These are phyloP conservation scores for Ramularia collo-cygni DNA, from an alignment of 2,329 filamentous ascomycete genomes.

Conservation along the genomic window DNA sequence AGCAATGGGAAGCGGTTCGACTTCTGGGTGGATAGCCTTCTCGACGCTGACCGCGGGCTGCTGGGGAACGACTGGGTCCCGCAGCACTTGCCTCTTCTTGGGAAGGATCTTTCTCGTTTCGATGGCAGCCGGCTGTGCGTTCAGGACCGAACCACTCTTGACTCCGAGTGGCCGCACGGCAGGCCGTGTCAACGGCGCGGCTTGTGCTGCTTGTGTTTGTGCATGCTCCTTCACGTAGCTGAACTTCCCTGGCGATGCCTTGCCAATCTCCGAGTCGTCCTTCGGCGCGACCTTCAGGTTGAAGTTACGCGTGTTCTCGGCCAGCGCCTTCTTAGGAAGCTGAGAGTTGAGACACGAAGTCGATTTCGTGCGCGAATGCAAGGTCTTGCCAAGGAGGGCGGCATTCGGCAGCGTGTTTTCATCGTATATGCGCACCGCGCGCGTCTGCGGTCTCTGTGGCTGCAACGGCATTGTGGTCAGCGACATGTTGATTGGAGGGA, in stretches of 20 bases:
- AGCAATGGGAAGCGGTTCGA: constrained; percentile 2
- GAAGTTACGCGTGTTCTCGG: constrained; percentile 21
- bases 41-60: constrained; percentile 6
- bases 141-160: constrained; percentile 32
- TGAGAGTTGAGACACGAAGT: constrained; percentile 13
- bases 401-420: constrained; percentile 54
- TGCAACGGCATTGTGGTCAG: constrained; percentile 31
- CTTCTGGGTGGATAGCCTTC: constrained; percentile 5
- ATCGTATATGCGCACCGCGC: constrained; percentile 56
- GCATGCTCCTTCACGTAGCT: constrained; percentile 29
- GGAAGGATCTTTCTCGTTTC: constrained; percentile 23
- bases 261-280: constrained; percentile 52
- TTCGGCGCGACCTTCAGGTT: constrained; percentile 34
- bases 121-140: constrained; percentile 25
- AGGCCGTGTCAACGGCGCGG: constrained; percentile 44
- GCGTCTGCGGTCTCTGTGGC: constrained; percentile 58
- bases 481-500: constrained; percentile 3
- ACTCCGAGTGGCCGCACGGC: constrained; percentile 50
- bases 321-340: constrained; percentile 34
- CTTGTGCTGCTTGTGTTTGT: constrained; percentile 37
- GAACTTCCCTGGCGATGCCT: constrained; percentile 36
- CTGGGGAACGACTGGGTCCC: constrained; percentile 11
- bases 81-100: constrained; percentile 31
- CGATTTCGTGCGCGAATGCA: constrained; percentile 80
- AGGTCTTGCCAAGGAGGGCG: constrained; percentile 48